Evolutionary conservation across 2,329 filamentous ascomycete species (phyloP), one percentile per base, ranked within the genome.

Genomic region (Penicillium sp.): DNA sequence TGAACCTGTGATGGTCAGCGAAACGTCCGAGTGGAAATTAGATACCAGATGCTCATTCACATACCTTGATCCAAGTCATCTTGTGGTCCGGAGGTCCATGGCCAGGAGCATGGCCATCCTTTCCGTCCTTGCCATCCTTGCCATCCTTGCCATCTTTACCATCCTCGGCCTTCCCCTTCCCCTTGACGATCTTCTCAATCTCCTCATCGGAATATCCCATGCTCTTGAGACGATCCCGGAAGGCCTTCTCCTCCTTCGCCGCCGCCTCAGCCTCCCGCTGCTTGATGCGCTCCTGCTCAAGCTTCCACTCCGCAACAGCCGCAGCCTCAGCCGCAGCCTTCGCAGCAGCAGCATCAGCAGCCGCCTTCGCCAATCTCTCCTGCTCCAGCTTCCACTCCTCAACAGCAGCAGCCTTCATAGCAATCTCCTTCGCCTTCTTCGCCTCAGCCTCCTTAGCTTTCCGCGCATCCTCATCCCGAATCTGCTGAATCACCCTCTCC

Each of bases 61-160:
- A 27, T 66, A 75, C 74, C 70, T 78, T 78, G 58, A 79, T 76
- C 66, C 71, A 78, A 21, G 74, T 77, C 11, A 72, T 68, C 42
- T 63, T 66, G 10, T n/a, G 14, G 14, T 51, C 42, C 4, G n/a
- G 34, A 48, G 63, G 50, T 18, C 18, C 18, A 18, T 18, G 18
- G 18, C 18, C 18, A n/a, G 63, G 55, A 40, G 60, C 52, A 38
- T 72, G 71, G 47, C 72, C 56, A 54, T 67, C 62, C 27, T 70
- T 63, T 44, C 63, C 45, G 53, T 67, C 62, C 50, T 51, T 44
- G 29, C 32, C 27, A 38, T 62, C 48, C 39, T 60, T 29, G 69
- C 67, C 55, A 70, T 68, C 50, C 71, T 61, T 54, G 72, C 70
- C 54, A 70, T 67, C 31, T 72, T 63, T 46, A 72, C 68, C 4